Conservation (phyloP, 371 early-diverging fungal genomes). For the Enterocytospora artemiae region DNA sequence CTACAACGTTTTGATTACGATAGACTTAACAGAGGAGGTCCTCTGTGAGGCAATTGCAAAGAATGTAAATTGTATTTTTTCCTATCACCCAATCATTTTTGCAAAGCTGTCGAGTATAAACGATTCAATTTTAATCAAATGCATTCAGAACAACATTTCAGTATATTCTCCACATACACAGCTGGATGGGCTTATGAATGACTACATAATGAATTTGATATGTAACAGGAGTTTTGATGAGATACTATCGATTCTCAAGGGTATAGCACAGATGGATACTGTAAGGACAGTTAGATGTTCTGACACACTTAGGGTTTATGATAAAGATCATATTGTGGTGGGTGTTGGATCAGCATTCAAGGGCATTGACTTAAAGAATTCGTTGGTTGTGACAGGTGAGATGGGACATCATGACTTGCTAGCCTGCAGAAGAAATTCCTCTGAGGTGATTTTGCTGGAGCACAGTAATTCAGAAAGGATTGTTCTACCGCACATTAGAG, state of each 20-base stretch:
- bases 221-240: slow-evolving; percentile 12
- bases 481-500: slow-evolving; percentile 60
- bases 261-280: slow-evolving; percentile 1
- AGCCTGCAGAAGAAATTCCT: slow-evolving; percentile 64
- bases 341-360: slow-evolving; percentile 87
- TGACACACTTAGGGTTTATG: slow-evolving; percentile 1
- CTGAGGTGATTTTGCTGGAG: slow-evolving; percentile 78
- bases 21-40: slow-evolving; percentile 75
- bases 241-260: slow-evolving; percentile 19
- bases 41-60: slow-evolving; percentile 73
- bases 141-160: slow-evolving; percentile 71
- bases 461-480: slow-evolving; percentile 84
- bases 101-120: slow-evolving; percentile 70
- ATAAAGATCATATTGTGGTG: slow-evolving; percentile 59
- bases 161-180: slow-evolving; percentile 91
- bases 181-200: slow-evolving; percentile 63
- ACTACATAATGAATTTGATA: slow-evolving; percentile 33
- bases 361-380: slow-evolving; percentile 58
- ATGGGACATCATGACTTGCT: slow-evolving; percentile 80
- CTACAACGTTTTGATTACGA: slow-evolving; percentile 80
- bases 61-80: slow-evolving; percentile 56
- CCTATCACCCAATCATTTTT: slow-evolving; percentile 92
- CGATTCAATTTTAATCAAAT: slow-evolving; percentile 68
- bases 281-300: slow-evolving; percentile 14
- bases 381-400: slow-evolving; percentile 81